Evolutionary conservation across 192 early-diverging fungal genomes (phyloP), one percentile per base, ranked within the genome.

Genomic region (Fimicolochytrium jonesii): DNA sequence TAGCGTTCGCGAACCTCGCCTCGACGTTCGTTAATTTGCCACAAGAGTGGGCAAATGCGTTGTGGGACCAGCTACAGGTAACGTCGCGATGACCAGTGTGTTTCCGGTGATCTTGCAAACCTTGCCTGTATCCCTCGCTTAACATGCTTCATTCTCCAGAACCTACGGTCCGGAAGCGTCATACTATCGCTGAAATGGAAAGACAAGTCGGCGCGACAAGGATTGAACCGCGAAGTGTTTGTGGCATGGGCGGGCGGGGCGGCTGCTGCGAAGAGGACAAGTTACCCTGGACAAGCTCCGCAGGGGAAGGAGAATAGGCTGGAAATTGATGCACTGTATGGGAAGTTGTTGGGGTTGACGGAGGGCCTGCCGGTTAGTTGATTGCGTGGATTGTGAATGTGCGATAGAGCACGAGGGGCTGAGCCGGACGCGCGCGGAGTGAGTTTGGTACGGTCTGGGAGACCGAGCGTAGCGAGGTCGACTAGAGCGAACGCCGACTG

Each of bases 11-110:
- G 10, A 52, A 59, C 41, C 59, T 90, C 42, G 64, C 76, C 5
- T 79, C 86, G 7, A 87, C 88, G 68, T 77, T 89, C 45, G 85
- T 90, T 45, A 89, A 88, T 65, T 60, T 93, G 29, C 91, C 91
- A 2, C 52, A 74, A 7, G 74, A 79, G 17, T 93, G 91, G 91
- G 77, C 76, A 15, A 71, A 82, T 37, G 87, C 88, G 4, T 71
- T 93, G 31, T 77, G 84, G 52, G 83, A 87, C 11, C 79, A 82
- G 75, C 75, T 58, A 1, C 86, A 86, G 76, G 87, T 88, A 77
- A n/a, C n/a, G n/a, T n/a, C n/a, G n/a, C n/a, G n/a, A n/a, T 11
- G 45, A 59, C 31, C 17, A 18, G 34, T 9, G 26, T 6, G 22
- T 7, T 42, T 54, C 7, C 44, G 26, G 18, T n/a, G 10, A 30